phyloP scores from a whole-genome alignment of 805 yeast species.

The Starmerella bacillaris region DNA sequence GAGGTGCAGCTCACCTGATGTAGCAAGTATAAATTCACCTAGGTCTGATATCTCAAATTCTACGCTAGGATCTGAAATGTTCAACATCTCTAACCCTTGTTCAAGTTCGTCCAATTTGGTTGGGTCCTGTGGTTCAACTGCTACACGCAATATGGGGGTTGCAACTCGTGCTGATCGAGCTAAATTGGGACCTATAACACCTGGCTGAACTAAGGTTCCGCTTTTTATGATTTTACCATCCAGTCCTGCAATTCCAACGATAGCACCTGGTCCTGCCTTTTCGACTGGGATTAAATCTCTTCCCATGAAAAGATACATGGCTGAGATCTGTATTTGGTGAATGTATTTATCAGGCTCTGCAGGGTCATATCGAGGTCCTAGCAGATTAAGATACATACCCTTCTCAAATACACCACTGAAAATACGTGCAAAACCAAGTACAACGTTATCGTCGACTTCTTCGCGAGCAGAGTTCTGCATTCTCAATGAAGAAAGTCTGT shows the following conservation, averaged over 20 bases:
- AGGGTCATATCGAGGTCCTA: conserved; percentile 82
- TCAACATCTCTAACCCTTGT: conserved; percentile 56
- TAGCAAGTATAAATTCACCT: conserved; percentile 85
- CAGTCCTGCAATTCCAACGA: conserved; percentile 84
- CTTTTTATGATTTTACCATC: conserved; percentile 67
- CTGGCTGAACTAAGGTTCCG: conserved; percentile 57
- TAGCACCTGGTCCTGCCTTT: conserved; percentile 82
- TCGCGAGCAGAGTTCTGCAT: conserved; percentile 38
- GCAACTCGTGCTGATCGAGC: conserved; percentile 59
- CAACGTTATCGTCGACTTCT: conserved; percentile 21
- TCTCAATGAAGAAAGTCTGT: conserved; percentile 23
- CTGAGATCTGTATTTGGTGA: conserved; percentile 42
- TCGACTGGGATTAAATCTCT: conserved; percentile 62
- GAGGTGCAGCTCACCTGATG: conserved; percentile 91
- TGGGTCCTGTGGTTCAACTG: conserved; percentile 87
- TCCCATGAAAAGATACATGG: conserved; percentile 77
- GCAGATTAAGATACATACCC: conserved; percentile 57
- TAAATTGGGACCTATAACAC: conserved; percentile 45
- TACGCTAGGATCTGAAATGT: conserved; percentile 89
- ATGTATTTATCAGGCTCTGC: conserved; percentile 34
- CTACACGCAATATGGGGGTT: conserved; percentile 89
- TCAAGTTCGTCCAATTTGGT: conserved; percentile 50
- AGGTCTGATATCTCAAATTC: conserved; percentile 69
- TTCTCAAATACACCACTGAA: conserved; percentile 65
- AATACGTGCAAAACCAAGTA: conserved; percentile 74